Evolutionary conservation across 2,329 filamentous ascomycete species (phyloP).

Genomic region (Herpotrichia juniperi): DNA sequence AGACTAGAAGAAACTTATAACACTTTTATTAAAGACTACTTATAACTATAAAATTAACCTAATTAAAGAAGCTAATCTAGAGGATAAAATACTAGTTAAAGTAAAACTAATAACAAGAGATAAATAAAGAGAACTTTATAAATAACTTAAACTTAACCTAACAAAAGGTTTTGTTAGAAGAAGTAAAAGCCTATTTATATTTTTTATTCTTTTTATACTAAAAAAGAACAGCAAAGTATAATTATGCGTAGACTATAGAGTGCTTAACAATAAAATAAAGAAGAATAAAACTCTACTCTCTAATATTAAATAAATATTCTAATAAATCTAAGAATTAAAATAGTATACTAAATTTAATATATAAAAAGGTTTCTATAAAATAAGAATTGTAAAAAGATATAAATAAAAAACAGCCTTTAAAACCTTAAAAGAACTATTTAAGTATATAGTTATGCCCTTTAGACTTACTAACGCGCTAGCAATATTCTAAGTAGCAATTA

Average conservation of each 20-base stretch:
- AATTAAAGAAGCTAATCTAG: too few relatives aligned
- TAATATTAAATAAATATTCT: not conserved
- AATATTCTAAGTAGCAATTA: slow-evolving; percentile 4
- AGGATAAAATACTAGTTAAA: too few relatives aligned
- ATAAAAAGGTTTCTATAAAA: not conserved
- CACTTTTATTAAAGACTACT: too few relatives aligned
- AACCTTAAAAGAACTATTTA: not conserved
- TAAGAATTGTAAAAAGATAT: not conserved
- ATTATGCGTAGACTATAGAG: not conserved
- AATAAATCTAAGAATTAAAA: not conserved
- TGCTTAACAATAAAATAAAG: not conserved
- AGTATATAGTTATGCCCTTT: slow-evolving; percentile 4
- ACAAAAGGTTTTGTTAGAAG: too few relatives aligned
- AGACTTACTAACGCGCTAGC: not conserved
- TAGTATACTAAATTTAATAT: not conserved
- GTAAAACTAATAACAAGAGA: too few relatives aligned
- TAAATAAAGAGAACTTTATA: too few relatives aligned
- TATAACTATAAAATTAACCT: too few relatives aligned
- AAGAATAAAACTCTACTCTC: not conserved
- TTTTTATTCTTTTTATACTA: too few relatives aligned
- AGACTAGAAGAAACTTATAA: too few relatives aligned
- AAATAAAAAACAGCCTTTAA: slow-evolving; percentile 6
- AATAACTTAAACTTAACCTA: too few relatives aligned
- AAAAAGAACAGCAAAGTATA: not conserved
- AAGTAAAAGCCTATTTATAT: too few relatives aligned